Evolutionary conservation across 2,329 filamentous ascomycete species (phyloP), one percentile per base, ranked within the genome.

Genomic region (Penicillium sp.): DNA sequence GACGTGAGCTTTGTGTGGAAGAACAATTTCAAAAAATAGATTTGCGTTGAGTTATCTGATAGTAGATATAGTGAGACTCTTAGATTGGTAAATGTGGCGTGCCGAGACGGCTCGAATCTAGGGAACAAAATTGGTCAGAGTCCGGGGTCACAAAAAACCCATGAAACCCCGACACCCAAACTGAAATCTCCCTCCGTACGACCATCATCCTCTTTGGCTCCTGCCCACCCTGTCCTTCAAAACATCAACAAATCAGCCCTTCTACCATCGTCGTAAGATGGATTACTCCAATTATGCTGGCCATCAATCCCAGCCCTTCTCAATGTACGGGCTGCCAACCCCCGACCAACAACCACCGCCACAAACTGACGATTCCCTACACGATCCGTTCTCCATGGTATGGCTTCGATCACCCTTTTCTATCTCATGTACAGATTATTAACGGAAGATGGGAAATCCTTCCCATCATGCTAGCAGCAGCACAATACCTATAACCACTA

Each of bases 211-310:
- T 31, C 43, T 22, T 33, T 24, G 13, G 24, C 22, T 44, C 49
- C 48, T 16, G 19, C 45, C n/a, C n/a, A 43, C 39, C 11, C 45
- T 26, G 19, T 11, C 39, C 29, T 21, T 31, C 22, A 29, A 37
- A 16, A 16, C 31, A 31, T 46, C 24, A 22, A 39, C 10, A 41
- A 24, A 27, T 29, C 24, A 19, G 29, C 11, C 6, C 27, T 26
- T 24, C 48, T 14, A 16, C 24, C 8, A 27, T 37, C 24, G 47
- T 47, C 31, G 29, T 46, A 43, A 48, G 47, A 86, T 86, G 83
- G 82, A 86, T 64, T 86, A 84, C 70, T 76, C 78, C 52, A 85
- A 82, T 70, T 86, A 80, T 63, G 66, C 75, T 21, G 64, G 67
- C 48, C 66, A 69, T 19, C 65, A 66, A 44, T 73, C 76, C 37